A percentile compares a stretch with the other conserved stretches of the same genome.
These are phyloP conservation scores for Symbiodinium natans DNA, from an alignment of 73 alveolate species.

Conservation along the genomic window DNA sequence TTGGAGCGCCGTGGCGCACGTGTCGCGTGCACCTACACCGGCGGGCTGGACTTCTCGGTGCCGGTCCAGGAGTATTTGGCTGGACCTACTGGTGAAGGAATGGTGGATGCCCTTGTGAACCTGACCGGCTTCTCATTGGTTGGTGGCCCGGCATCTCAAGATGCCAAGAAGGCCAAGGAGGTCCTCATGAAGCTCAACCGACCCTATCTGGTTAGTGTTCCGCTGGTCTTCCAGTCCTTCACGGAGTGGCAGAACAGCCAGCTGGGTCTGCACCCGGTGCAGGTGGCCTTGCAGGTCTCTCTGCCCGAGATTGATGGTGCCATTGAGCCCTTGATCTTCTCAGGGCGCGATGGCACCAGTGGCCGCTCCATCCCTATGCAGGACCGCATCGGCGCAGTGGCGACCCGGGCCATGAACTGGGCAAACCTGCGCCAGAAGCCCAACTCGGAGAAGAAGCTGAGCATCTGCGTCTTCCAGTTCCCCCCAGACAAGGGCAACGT, in stretches of 20 bases:
- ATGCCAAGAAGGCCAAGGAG: conserved; percentile 94
- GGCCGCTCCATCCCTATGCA: conserved; percentile 33
- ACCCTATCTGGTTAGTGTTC: conserved; percentile 92
- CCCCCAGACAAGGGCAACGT: too few relatives aligned
- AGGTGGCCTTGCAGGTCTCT: conserved; percentile 66
- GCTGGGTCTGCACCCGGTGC: conserved; percentile 94
- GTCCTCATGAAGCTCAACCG: conserved; percentile 78
- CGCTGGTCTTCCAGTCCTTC: conserved; percentile 94
- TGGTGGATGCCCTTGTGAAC: conserved; percentile 90
- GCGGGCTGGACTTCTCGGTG: conserved; percentile 84
- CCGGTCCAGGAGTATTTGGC: conserved; percentile 66
- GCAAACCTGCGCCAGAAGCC: conserved; percentile 61
- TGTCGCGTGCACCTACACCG: conserved; percentile 89
- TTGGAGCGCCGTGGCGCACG: conserved; percentile 90
- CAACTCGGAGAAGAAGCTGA: conserved; percentile 60
- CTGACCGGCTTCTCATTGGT: conserved; percentile 91
- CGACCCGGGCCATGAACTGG: conserved; percentile 90
- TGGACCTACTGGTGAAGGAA: conserved; percentile 4
- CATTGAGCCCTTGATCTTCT: conserved; percentile 94
- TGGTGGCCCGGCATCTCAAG: conserved; percentile 94
- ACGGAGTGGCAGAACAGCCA: conserved; percentile 94
- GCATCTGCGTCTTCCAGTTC: conserved; percentile 88
- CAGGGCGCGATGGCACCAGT: conserved; percentile 93
- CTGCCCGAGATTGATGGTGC: conserved; percentile 94
- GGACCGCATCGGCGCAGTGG: conserved; percentile 84